Base-by-base conservation (phyloP, 352 stramenopile genomes). In the Pseudoperonospora humuli region DNA sequence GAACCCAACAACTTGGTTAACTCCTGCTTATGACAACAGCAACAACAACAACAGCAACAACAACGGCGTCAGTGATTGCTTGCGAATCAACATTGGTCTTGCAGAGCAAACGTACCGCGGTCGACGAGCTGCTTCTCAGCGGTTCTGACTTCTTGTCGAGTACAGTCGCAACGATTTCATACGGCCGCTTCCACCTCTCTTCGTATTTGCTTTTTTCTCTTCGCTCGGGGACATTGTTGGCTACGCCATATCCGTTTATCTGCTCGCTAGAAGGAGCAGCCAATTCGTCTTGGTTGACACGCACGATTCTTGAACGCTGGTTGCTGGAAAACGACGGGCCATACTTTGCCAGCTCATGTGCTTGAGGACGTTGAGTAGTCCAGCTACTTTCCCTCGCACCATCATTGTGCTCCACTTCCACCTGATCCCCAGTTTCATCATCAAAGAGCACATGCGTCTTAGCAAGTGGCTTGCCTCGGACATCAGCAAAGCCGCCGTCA, bases 131-230 rank as follows among this genome's bases (percentile, higher is more conserved):
- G 10, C 33, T 40, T 20, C 32, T 36, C 15, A 37, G 27, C 15
- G 44, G 21, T 5, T 40, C 36, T 6, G 32, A n/a, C 8, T 45
- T 50, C 29, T 69, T 54, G 33, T 68, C 64, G 9, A 70, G 61
- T 33, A 89, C 80, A 23, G 56, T 73, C 3, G 78, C 71, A 11
- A 90, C 52, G 9, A 90, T 75, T 52, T 87, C 67, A 44, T 90
- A 90, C 38, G 78, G 75, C 3, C 78, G 73, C 50, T 87, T 87
- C 78, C 78, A 90, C 50, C 68, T 67, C 38, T 85, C 74, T 31
- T 72, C 56, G 26, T 65, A 55, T 14, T 75, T 67, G 6, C 49
- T 55, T 45, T 67, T 61, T 35, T 37, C 58, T 39, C 62, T 57
- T 27, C 44, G 44, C 26, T 63, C 47, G 9, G 20, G 19, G 9